Conservation (phyloP, 2,329 filamentous ascomycete genomes). For the Orbilia blumenaviensis region DNA sequence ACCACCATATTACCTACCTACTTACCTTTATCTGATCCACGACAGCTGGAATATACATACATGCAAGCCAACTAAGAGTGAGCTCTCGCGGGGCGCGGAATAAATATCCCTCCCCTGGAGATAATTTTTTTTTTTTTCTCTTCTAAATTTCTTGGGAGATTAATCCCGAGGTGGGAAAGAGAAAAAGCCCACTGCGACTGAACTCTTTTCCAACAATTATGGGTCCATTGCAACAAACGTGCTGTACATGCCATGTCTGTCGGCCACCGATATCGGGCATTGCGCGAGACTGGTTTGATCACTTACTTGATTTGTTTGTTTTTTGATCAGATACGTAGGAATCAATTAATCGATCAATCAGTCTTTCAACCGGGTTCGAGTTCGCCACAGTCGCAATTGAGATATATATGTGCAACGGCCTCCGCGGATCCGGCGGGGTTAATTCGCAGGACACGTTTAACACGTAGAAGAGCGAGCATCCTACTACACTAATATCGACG, state of each 20-base stretch:
- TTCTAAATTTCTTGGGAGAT: conserved; percentile 12
- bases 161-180: conserved; percentile 10
- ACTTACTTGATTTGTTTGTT: no score
- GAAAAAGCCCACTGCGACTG: no score
- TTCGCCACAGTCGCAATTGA: background rate
- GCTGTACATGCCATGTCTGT: no score
- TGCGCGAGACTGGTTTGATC: background rate
- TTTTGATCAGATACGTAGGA: no score
- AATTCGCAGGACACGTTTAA: background rate
- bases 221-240: no score
- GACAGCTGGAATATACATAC: no score
- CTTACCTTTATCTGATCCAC: no score
- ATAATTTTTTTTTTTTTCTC: background rate
- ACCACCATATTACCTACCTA: no score
- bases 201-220: no score
- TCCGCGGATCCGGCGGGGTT: conserved; percentile 19
- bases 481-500: no score
- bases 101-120: conserved; percentile 1
- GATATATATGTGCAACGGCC: conserved; percentile 17
- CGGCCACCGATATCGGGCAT: conserved; percentile 11
- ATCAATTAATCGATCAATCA: no score
- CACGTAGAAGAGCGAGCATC: no score
- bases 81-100: background rate
- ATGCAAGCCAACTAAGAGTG: background rate
- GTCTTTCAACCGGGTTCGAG: background rate